Conservation (phyloP, 2,329 filamentous ascomycete genomes). For the Hymenoscyphus repandus region DNA sequence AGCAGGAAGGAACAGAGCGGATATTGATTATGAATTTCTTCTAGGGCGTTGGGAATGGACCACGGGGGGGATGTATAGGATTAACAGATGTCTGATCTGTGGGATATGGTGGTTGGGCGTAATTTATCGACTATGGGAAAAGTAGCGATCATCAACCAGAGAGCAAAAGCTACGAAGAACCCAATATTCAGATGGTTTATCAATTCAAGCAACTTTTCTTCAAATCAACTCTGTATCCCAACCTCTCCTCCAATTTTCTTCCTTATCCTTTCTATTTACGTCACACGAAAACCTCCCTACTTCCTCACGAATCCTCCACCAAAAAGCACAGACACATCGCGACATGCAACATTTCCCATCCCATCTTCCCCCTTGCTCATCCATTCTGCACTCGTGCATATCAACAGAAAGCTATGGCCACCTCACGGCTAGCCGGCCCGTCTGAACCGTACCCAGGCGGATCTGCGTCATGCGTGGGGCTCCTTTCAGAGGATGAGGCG, state of each 20-base stretch:
- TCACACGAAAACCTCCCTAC: no score
- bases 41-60: neutral
- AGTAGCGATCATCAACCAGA: neutral
- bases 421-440: neutral
- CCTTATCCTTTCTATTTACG: no score
- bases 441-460: neutral
- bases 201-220: neutral
- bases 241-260: no score
- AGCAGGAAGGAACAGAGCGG: conserved; percentile 42
- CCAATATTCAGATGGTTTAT: neutral
- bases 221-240: no score
- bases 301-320: neutral
- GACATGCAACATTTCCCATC: neutral
- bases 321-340: neutral
- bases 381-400: neutral
- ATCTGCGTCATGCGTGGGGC: no score
- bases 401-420: neutral
- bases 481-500: neutral
- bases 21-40: conserved; percentile 21
- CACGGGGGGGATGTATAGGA: conserved; percentile 7
- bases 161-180: neutral
- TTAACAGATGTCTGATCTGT: neutral
- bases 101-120: neutral
- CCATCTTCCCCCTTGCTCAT: neutral
- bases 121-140: neutral